Evolutionary conservation across 768 basidiomycete genomes (phyloP).

Genomic region (Tulasnella calospora): DNA sequence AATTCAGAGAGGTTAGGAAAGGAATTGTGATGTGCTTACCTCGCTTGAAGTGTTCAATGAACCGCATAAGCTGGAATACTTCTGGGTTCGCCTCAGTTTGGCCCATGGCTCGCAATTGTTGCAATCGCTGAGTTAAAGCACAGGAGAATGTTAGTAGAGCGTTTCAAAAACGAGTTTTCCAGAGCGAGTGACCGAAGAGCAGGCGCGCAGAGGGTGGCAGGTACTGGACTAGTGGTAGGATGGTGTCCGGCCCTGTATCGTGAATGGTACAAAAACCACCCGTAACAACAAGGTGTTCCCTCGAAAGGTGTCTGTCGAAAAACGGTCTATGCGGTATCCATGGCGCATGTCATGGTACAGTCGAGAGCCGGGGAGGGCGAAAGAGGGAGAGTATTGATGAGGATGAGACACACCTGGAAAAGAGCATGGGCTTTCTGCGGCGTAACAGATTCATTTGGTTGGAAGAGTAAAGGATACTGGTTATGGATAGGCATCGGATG

Average conservation of each 20-base stretch:
- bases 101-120: background rate
- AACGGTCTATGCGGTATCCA: background rate
- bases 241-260: background rate
- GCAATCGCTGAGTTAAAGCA: background rate
- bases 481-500: background rate
- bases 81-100: conserved; percentile 21
- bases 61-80: conserved; percentile 12
- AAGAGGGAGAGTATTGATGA: background rate
- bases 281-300: background rate
- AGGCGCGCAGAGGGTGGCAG: background rate
- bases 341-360: background rate
- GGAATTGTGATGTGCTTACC: background rate
- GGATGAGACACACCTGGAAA: conserved; percentile 8
- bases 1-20: background rate
- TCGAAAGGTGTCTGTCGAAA: background rate
- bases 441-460: conserved; percentile 16
- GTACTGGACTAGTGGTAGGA: background rate
- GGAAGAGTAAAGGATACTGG: conserved; percentile 23
- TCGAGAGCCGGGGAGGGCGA: background rate
- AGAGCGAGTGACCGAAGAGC: background rate
- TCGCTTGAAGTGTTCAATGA: conserved; percentile 18
- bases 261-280: background rate
- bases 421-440: conserved; percentile 15
- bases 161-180: background rate
- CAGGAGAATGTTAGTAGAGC: background rate